Conservation (phyloP, 768 basidiomycete species). For the Russula brevipes region DNA sequence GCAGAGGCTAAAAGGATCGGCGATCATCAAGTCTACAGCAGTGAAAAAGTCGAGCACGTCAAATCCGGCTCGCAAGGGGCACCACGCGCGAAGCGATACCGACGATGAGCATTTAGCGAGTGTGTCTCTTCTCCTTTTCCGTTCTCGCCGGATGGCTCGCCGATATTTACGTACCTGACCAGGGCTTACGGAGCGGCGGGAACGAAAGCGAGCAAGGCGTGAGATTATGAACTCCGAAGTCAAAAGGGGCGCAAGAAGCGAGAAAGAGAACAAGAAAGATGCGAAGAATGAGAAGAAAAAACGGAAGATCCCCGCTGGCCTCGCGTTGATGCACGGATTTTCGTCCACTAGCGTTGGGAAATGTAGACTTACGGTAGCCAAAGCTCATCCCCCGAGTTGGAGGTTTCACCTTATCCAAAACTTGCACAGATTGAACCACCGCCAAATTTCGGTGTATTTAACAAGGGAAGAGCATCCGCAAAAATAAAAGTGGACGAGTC, state of each 20-base stretch:
- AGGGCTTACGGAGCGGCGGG: conserved; percentile 64
- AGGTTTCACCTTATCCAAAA: neutral
- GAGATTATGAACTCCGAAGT: conserved; percentile 21
- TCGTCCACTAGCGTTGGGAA: conserved; percentile 56
- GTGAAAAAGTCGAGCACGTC: neutral
- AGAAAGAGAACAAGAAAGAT: conserved; percentile 25
- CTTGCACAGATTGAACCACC: conserved; percentile 41
- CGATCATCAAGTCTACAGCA: neutral
- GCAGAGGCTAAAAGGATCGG: neutral
- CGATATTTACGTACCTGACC: neutral
- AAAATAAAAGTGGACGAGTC: conserved; percentile 33
- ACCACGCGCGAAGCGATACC: conserved; percentile 20
- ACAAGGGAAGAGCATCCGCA: conserved; percentile 57
- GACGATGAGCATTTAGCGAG: conserved; percentile 38
- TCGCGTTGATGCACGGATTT: conserved; percentile 67
- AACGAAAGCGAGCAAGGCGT: conserved; percentile 46
- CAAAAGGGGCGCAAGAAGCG: conserved; percentile 4
- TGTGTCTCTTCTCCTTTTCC: conserved; percentile 26
- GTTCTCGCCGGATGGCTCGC: neutral
- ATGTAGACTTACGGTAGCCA: conserved; percentile 54
- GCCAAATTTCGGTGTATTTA: conserved; percentile 52
- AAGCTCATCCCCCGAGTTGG: neutral
- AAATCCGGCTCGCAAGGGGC: neutral
- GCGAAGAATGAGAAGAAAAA: conserved; percentile 28
- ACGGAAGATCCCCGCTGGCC: conserved; percentile 40